phyloP scores from a whole-genome alignment of 805 yeast genomes.

The Grigorovia transvaalensis region DNA sequence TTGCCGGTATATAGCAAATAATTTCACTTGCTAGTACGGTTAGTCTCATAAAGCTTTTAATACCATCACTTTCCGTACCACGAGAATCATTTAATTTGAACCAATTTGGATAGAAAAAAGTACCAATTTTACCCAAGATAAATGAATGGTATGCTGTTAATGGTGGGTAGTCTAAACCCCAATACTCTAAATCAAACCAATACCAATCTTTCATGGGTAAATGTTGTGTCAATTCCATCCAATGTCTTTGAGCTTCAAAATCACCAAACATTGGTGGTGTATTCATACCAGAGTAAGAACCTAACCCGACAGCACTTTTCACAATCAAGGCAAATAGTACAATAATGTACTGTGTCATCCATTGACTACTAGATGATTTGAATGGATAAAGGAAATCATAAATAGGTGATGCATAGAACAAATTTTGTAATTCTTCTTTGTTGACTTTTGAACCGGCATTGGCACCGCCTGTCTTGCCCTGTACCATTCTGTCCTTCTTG shows the following conservation, averaged over 20 bases:
- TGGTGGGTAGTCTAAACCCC: constrained; percentile 98
- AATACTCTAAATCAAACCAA: constrained; percentile 75
- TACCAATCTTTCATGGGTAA: constrained; percentile 77
- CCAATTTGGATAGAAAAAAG: constrained; percentile 57
- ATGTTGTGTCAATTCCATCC: constrained; percentile 85
- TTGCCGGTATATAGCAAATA: constrained; percentile 67
- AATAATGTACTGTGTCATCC: constrained; percentile 78
- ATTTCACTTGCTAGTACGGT: constrained; percentile 72
- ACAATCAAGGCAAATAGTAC: constrained; percentile 64
- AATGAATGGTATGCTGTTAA: constrained; percentile 90
- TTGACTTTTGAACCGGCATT: background rate
- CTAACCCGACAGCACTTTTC: constrained; percentile 79
- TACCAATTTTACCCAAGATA: constrained; percentile 65
- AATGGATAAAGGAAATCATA: constrained; percentile 72
- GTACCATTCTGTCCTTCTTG: background rate
- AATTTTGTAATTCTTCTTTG: constrained; percentile 12
- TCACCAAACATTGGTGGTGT: constrained; percentile 84
- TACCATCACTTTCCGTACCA: constrained; percentile 50
- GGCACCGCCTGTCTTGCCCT: no score
- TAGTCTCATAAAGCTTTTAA: constrained; percentile 78
- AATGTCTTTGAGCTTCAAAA: constrained; percentile 95
- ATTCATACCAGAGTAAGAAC: constrained; percentile 68
- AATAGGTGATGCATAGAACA: constrained; percentile 51
- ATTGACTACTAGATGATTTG: constrained; percentile 73
- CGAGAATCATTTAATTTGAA: constrained; percentile 63